Percentiles rank a stretch among this genome's conserved stretches.
phyloP scores from a whole-genome alignment of 805 yeast genomes.

The Myxozyma monticola region DNA sequence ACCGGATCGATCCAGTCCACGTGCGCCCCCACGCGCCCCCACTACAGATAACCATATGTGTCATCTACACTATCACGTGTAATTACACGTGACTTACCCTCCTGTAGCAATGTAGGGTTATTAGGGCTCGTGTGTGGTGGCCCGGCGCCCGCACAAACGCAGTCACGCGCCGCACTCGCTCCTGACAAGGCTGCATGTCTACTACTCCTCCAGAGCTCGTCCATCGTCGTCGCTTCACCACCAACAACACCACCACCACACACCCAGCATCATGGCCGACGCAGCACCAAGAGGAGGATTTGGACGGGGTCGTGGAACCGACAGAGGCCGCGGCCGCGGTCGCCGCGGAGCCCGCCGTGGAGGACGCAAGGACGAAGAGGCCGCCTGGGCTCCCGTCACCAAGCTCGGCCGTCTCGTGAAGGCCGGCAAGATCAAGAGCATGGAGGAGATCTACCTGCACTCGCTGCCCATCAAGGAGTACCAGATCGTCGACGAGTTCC shows the following conservation, averaged over 20 bases:
- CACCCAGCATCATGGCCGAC: conserved; percentile 36
- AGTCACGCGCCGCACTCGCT: too few species aligned
- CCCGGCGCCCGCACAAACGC: too few species aligned
- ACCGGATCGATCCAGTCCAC: too few species aligned
- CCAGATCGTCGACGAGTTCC: conserved; percentile 96
- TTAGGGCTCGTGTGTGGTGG: too few species aligned
- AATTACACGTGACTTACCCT: too few species aligned
- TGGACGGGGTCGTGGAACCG: conserved; percentile 55
- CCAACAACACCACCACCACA: conserved; percentile 4
- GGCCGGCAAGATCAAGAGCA: conserved; percentile 94
- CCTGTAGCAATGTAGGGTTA: too few species aligned
- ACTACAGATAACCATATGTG: too few species aligned
- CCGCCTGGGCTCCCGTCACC: conserved; percentile 99
- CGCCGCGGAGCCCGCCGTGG: conserved; percentile 65
- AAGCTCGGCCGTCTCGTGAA: conserved; percentile 99
- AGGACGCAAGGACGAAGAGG: conserved; percentile 90
- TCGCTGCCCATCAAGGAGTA: conserved; percentile 99
- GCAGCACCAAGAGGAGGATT: conserved; percentile 43
- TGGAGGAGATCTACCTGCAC: conserved; percentile 99
- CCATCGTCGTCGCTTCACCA: neutral
- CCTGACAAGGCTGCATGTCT: too few species aligned
- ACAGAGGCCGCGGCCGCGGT: conserved; percentile 47
- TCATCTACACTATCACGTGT: too few species aligned
- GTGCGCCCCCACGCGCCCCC: too few species aligned
- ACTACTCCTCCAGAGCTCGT: neutral